These are phyloP conservation scores for Blastobotrys apis DNA, from an alignment of 1,139 yeast genomes.

Conservation along the genomic window DNA sequence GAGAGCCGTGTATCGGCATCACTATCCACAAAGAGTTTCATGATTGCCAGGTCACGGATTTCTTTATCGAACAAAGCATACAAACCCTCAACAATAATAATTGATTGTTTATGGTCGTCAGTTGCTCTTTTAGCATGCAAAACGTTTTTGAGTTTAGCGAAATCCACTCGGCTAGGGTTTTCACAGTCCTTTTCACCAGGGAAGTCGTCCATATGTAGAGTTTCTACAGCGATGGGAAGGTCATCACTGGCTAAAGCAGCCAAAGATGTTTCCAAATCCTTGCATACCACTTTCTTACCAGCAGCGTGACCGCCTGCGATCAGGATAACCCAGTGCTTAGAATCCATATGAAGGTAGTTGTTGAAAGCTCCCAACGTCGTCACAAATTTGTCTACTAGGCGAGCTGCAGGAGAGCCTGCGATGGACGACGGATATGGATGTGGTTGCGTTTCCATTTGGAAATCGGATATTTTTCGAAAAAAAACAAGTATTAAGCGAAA, in stretches of 20 bases:
- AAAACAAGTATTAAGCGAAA: too few relatives aligned
- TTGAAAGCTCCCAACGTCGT: too few relatives aligned
- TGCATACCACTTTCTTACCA: conserved; percentile 45
- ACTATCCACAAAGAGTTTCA: conserved; percentile 76
- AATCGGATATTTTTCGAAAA: too few relatives aligned
- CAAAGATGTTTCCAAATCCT: conserved; percentile 24
- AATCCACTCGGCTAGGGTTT: conserved; percentile 40
- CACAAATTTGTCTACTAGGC: too few relatives aligned
- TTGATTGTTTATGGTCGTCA: conserved; percentile 19
- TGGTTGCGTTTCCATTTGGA: too few relatives aligned
- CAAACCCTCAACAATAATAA: conserved; percentile 68
- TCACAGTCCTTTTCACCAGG: not conserved
- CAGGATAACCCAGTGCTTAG: conserved; percentile 42
- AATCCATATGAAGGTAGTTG: conserved; percentile 1
- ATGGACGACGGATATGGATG: too few relatives aligned
- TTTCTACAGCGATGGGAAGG: conserved; percentile 17
- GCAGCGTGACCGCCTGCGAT: conserved; percentile 77
- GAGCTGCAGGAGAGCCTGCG: too few relatives aligned
- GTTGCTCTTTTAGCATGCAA: conserved; percentile 17
- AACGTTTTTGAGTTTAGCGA: conserved; percentile 32
- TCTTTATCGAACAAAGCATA: conserved; percentile 69
- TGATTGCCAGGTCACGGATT: conserved; percentile 54
- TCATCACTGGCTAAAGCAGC: conserved; percentile 15
- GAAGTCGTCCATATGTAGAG: conserved; percentile 31
- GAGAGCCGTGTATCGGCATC: conserved; percentile 82